These are phyloP conservation scores for Nicotiana attenuata DNA, from an alignment of 257 asterid genomes.

Conservation along the genomic window DNA sequence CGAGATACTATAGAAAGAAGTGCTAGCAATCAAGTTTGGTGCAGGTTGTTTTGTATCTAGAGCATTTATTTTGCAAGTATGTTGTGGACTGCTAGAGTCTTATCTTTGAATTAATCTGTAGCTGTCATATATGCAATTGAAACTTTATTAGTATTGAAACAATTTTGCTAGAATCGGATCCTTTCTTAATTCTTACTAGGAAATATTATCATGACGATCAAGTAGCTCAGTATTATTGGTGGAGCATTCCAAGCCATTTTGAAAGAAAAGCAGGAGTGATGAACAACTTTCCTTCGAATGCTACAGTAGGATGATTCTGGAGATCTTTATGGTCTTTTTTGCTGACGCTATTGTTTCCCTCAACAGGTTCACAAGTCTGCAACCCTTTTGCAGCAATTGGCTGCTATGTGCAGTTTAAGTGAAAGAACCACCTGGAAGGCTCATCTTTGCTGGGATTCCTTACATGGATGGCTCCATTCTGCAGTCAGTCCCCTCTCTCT, in stretches of 20 bases:
- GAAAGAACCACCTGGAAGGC: constrained; percentile 55
- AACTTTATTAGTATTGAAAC: background rate
- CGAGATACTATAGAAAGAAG: background rate
- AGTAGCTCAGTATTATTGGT: background rate
- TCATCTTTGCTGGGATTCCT: constrained; percentile 58
- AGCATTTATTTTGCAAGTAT: background rate
- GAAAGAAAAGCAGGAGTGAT: background rate
- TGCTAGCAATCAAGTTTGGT: constrained; percentile 8
- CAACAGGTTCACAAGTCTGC: constrained; percentile 80
- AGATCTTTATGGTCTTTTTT: background rate
- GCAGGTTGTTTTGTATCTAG: background rate
- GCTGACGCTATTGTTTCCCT: background rate
- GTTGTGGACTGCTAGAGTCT: background rate
- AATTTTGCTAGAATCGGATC: constrained; percentile 1
- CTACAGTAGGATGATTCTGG: background rate
- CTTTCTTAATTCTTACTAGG: background rate
- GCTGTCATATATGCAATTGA: background rate
- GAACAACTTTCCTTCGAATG: background rate
- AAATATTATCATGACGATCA: background rate
- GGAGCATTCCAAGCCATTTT: background rate
- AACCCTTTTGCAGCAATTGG: constrained; percentile 67
- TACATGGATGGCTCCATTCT: constrained; percentile 64
- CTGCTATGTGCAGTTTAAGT: constrained; percentile 73
- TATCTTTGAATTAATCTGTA: background rate
- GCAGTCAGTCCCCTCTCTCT: constrained; percentile 50